Evolutionary conservation across 805 yeast genomes (phyloP).

Genomic region (Torulaspora franciscae): DNA sequence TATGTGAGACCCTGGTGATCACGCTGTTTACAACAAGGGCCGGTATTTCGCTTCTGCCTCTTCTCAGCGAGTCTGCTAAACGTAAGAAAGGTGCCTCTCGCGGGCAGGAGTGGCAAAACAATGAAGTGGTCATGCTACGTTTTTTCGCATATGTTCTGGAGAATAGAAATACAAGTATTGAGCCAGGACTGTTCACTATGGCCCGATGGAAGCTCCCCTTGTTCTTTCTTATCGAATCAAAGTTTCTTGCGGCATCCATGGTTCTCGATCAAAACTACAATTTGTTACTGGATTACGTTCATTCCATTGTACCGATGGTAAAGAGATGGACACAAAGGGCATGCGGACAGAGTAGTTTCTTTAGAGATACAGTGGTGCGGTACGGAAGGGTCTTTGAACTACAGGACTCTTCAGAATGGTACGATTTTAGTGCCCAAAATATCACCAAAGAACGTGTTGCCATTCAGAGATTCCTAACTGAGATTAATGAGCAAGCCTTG

Average conservation of each 20-base stretch:
- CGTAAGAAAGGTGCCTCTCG: not conserved
- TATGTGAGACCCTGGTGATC: slow-evolving; percentile 16
- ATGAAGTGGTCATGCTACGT: slow-evolving; percentile 8
- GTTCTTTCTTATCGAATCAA: slow-evolving; percentile 12
- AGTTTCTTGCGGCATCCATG: slow-evolving; percentile 9
- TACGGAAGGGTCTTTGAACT: slow-evolving; percentile 14
- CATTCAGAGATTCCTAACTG: not conserved
- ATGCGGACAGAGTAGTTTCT: slow-evolving; percentile 3
- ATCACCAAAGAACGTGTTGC: not conserved
- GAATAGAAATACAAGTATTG: slow-evolving; percentile 13
- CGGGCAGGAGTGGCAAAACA: slow-evolving; percentile 7
- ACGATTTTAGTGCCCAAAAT: not conserved
- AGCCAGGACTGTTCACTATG: slow-evolving; percentile 6
- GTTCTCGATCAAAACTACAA: slow-evolving; percentile 17
- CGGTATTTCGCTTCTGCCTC: slow-evolving; percentile 21
- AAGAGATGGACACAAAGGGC: slow-evolving; percentile 7
- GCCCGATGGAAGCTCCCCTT: slow-evolving; percentile 15
- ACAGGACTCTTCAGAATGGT: slow-evolving; percentile 10
- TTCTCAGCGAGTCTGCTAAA: slow-evolving; percentile 3
- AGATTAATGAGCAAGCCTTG: not conserved
- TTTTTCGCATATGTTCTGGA: slow-evolving; percentile 16
- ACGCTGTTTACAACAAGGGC: slow-evolving; percentile 24
- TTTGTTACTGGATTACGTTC: slow-evolving; percentile 19
- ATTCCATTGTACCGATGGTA: slow-evolving; percentile 13
- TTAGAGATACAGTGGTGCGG: slow-evolving; percentile 8